A percentile compares a stretch with the other conserved stretches of the same genome.
These are phyloP conservation scores for Suillus luteus DNA, from an alignment of 768 basidiomycete species.

Conservation along the genomic window DNA sequence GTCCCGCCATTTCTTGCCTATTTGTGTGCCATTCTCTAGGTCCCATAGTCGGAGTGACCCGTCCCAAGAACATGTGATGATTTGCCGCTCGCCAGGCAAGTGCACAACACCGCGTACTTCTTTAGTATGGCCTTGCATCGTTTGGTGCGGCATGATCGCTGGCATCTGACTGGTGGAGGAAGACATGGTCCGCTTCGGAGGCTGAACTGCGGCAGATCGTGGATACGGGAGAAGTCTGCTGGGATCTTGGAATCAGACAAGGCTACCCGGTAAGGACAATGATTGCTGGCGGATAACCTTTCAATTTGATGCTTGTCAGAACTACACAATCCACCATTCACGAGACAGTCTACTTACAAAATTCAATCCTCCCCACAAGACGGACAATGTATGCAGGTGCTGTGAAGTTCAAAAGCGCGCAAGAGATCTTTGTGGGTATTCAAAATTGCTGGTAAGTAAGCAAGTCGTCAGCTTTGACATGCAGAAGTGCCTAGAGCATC, in stretches of 20 bases:
- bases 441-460: too few species aligned
- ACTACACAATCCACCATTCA: too few species aligned
- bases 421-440: too few species aligned
- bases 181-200: background rate
- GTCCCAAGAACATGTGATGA: background rate
- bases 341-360: too few species aligned
- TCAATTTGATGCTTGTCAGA: too few species aligned
- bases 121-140: background rate
- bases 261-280: background rate
- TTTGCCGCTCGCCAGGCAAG: background rate
- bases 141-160: background rate
- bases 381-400: too few species aligned
- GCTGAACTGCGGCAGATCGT: background rate
- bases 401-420: too few species aligned
- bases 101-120: background rate
- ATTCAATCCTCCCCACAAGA: too few species aligned
- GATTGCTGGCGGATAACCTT: background rate
- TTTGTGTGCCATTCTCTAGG: background rate
- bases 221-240: background rate
- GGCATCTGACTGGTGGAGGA: background rate
- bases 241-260: background rate
- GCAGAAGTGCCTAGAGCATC: too few species aligned
- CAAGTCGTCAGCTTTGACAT: too few species aligned
- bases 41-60: background rate
- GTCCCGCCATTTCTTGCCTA: background rate